phyloP scores from a whole-genome alignment of 768 basidiomycete genomes.

The Boletus tylopilopsis region DNA sequence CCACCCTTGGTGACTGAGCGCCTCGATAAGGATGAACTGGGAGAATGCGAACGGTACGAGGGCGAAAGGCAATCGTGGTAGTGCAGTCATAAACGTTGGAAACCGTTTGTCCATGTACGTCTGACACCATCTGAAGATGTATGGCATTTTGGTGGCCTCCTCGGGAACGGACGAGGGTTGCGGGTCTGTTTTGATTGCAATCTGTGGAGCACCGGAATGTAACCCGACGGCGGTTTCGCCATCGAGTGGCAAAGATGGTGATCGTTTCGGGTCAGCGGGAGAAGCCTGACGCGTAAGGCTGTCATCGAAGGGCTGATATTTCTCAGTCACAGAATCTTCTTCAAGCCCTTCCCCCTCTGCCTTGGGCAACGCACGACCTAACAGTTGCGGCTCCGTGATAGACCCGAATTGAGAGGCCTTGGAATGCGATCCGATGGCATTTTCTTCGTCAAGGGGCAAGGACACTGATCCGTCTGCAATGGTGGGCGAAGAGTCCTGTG shows the following conservation, averaged over 20 bases:
- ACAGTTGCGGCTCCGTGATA: too few species aligned
- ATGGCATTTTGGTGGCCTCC: neutral
- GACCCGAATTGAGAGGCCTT: too few species aligned
- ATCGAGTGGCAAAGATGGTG: neutral
- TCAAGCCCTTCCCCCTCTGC: neutral
- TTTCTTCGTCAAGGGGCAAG: too few species aligned
- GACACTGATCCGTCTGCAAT: too few species aligned
- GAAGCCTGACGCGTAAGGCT: neutral
- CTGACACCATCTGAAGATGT: neutral
- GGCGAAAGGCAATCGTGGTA: conserved; percentile 73
- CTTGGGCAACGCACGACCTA: conserved; percentile 2
- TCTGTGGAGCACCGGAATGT: neutral
- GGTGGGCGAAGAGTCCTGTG: too few species aligned
- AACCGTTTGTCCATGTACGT: conserved; percentile 38
- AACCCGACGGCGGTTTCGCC: neutral
- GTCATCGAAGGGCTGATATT: neutral
- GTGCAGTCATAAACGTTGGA: conserved; percentile 67
- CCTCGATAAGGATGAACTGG: conserved; percentile 93
- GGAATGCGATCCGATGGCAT: too few species aligned
- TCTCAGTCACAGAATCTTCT: neutral
- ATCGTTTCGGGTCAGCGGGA: neutral
- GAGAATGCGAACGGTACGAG: conserved; percentile 93
- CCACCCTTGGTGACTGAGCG: conserved; percentile 80
- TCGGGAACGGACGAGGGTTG: neutral
- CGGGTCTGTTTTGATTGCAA: neutral